Base-by-base conservation (phyloP, 2,329 filamentous ascomycete species). In the Pyrenophora graminea region DNA sequence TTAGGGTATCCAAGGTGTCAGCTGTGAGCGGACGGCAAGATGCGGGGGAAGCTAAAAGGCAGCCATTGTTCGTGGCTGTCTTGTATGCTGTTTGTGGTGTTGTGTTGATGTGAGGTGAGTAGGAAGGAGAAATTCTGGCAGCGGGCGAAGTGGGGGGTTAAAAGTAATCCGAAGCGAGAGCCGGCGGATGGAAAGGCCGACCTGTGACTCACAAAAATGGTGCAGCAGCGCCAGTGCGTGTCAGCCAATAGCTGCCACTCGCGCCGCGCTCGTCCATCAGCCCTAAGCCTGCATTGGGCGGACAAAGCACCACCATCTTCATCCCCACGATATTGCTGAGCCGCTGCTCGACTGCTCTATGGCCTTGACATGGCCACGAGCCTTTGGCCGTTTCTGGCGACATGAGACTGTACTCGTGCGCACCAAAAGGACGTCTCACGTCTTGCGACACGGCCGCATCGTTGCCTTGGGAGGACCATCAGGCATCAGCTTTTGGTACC, bases 11-110 rank as follows among this genome's bases (percentile, higher is more conserved):
- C 67, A 73, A 65, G 42, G 59, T 69, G 68, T 59, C 66, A 63
- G 62, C 62, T 33, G 45, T 56, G 48, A 56, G 66, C 47, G 53
- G 66, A 69, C 65, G 33, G 56, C 25, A 53, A 55, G 63, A 42
- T 48, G 56, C 55, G 62, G 55, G 62, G 56, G 53, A 56, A 61
- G 51, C 63, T 70, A 75, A 56, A 71, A 74, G 69, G 61, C 70
- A 70, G 70, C 70, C 72, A 74, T 74, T 73, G 36, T 45, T 67
- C 32, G 47, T 65, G 64, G 66, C 63, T 71, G 68, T 70, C 67
- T 67, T 60, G 39, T 53, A 43, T 62, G 42, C 65, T 48, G 55
- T 60, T 47, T 54, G 61, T 55, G 53, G 56, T 52, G 39, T 59
- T 52, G 39, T 60, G 8, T 25, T 25, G 23, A 9, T 58, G 46